phyloP scores from a whole-genome alignment of 2,329 filamentous ascomycete species.

The Aspergillus japonicus region DNA sequence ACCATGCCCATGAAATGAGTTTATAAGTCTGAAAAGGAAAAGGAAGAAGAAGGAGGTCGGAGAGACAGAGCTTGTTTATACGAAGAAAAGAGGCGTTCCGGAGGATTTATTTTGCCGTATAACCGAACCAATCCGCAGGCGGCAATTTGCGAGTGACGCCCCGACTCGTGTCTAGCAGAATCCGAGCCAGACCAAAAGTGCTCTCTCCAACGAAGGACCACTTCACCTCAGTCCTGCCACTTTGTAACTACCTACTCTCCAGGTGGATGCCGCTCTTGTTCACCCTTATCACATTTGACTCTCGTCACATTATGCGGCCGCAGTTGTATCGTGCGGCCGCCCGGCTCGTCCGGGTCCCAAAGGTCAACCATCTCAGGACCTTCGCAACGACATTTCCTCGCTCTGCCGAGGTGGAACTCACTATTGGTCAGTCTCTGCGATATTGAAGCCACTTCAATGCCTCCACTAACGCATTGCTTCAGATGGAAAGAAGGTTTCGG shows the following conservation, averaged over 20 bases:
- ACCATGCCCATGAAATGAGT: slow-evolving; percentile 59
- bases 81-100: slow-evolving; percentile 25
- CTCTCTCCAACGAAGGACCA: slow-evolving; percentile 23
- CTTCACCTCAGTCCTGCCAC: slow-evolving; percentile 23
- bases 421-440: slow-evolving; percentile 66
- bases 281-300: slow-evolving; percentile 17
- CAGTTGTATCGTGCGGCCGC: slow-evolving; percentile 62
- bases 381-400: slow-evolving; percentile 79
- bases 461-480: slow-evolving; percentile 37
- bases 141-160: slow-evolving; percentile 40
- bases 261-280: slow-evolving; percentile 11
- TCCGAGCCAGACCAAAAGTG: slow-evolving; percentile 30
- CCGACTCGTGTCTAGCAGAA: slow-evolving; percentile 33
- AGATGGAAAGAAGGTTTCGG: slow-evolving; percentile 98
- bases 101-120: slow-evolving; percentile 31
- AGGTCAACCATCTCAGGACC: slow-evolving; percentile 64
- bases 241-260: slow-evolving; percentile 15
- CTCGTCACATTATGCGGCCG: slow-evolving; percentile 58
- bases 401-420: slow-evolving; percentile 92
- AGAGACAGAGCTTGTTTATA: slow-evolving; percentile 12
- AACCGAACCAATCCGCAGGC: slow-evolving; percentile 39
- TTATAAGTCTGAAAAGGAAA: slow-evolving; percentile 40
- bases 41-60: slow-evolving; percentile 21
- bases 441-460: slow-evolving; percentile 50
- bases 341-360: slow-evolving; percentile 54